Evolutionary conservation across 1,284 basidiomycete species (phyloP), one percentile per base, ranked within the genome.

Genomic region (Golubevia sp.): DNA sequence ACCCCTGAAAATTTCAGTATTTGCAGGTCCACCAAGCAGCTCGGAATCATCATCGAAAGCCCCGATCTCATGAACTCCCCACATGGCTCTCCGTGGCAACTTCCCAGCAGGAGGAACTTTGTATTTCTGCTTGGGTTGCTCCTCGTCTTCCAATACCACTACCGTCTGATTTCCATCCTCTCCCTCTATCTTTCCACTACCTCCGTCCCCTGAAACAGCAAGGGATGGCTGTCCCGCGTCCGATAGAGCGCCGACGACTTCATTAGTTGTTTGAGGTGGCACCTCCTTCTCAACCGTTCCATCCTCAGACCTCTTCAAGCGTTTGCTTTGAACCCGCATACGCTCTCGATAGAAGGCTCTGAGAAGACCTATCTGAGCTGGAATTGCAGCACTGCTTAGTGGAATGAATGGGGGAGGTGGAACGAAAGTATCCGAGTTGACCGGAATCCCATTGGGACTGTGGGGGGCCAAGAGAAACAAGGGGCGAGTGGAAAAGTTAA

Each of bases 311-410:
- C n/a, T n/a, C n/a, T n/a, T n/a, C n/a, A n/a, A n/a, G n/a, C n/a
- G n/a, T n/a, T n/a, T n/a, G n/a, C n/a, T n/a, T n/a, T n/a, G n/a
- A n/a, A n/a, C n/a, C n/a, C n/a, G n/a, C n/a, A n/a, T n/a, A n/a
- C 79, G 65, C 4, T 79, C 69, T 55, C 51, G 63, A 67, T 69
- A 95, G 85, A 91, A 97, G 0, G 88, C 84, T 66, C 89, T 91
- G 71, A 98, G 88, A 26, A 98, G 85, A 0, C 92, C 94, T 71
- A 97, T 93, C 75, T 95, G 92, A 18, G 89, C 85, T 20, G 91
- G 88, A 72, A 92, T 86, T 55, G 88, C 89, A 51, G 85, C 85
- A 1, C 88, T 85, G 1, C 88, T 88, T 71, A 97, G 86, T 1
- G 89, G 89, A 2, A 93, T 82, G 72, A 94, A 91, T 0, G 91